phyloP scores from a whole-genome alignment of 352 stramenopile species.

The Pythium diclinum region DNA sequence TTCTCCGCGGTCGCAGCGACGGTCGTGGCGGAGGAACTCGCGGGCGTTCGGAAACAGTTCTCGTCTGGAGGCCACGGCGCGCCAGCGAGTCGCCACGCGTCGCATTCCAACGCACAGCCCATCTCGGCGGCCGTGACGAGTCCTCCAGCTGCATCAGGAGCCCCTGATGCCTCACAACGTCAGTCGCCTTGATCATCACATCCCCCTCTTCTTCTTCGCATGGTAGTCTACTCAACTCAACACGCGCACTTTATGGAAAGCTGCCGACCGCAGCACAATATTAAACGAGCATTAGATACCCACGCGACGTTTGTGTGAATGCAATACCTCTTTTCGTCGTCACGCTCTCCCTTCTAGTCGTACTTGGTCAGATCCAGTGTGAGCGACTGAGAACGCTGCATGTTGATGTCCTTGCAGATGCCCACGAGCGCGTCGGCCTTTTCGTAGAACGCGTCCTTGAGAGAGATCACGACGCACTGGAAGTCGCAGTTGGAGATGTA shows the following conservation, averaged over 20 bases:
- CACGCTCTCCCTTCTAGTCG: constrained; percentile 13
- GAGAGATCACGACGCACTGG: constrained; percentile 97
- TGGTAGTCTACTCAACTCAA: background rate
- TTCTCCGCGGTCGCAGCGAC: constrained; percentile 57
- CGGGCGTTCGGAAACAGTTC: constrained; percentile 48
- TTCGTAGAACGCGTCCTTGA: constrained; percentile 98
- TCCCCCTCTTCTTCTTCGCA: background rate
- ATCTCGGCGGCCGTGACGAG: background rate
- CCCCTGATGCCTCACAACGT: background rate
- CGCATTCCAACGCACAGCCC: background rate
- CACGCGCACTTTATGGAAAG: background rate
- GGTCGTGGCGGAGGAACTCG: constrained; percentile 61
- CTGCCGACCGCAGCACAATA: background rate
- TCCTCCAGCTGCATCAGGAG: background rate
- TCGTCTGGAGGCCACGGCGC: constrained; percentile 25
- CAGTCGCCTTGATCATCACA: background rate
- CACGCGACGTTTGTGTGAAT: background rate
- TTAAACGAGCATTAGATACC: background rate
- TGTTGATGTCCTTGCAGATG: constrained; percentile 82
- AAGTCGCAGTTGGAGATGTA: constrained; percentile 96
- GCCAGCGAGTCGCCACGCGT: background rate
- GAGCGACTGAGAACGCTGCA: constrained; percentile 70
- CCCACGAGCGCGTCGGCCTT: constrained; percentile 93
- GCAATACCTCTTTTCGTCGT: background rate
- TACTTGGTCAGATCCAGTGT: constrained; percentile 83